Percentiles rank a stretch among this genome's conserved stretches.
Conservation (phyloP, 306 rosid species). For the Lablab purpureus region DNA sequence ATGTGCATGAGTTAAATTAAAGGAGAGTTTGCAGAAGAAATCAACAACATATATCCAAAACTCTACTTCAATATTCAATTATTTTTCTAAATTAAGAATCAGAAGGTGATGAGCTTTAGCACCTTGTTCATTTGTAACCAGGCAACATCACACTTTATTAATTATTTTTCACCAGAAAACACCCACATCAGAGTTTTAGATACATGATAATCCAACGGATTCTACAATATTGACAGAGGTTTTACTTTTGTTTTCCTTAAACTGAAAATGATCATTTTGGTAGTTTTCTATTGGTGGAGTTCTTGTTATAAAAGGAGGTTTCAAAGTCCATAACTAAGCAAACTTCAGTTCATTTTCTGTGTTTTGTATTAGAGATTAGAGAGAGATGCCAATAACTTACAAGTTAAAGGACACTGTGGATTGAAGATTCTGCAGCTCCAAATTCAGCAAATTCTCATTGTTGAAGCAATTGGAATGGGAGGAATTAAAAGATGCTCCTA, state of each 20-base stretch:
- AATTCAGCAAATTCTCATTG: neutral
- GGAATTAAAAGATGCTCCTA: neutral
- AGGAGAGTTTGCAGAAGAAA: neutral
- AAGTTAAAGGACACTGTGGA: neutral
- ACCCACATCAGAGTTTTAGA: neutral
- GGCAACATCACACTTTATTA: neutral
- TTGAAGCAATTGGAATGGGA: neutral
- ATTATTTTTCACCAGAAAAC: neutral
- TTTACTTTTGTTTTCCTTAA: neutral
- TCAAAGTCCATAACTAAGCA: neutral
- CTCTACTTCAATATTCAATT: neutral
- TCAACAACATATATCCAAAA: constrained; percentile 16
- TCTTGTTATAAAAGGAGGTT: neutral
- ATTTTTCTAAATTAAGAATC: neutral
- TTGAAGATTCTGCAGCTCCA: constrained; percentile 13
- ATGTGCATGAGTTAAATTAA: neutral
- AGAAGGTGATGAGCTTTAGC: neutral
- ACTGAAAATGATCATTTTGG: neutral
- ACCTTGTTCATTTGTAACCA: neutral
- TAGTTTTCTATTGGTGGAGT: neutral
- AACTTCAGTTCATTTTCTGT: neutral
- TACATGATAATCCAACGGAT: too few species aligned
- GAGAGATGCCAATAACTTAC: neutral
- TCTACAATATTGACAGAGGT: neutral
- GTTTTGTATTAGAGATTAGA: neutral